These are phyloP conservation scores for Globisporangium ultimum DNA, from an alignment of 352 stramenopile genomes.

Conservation along the genomic window DNA sequence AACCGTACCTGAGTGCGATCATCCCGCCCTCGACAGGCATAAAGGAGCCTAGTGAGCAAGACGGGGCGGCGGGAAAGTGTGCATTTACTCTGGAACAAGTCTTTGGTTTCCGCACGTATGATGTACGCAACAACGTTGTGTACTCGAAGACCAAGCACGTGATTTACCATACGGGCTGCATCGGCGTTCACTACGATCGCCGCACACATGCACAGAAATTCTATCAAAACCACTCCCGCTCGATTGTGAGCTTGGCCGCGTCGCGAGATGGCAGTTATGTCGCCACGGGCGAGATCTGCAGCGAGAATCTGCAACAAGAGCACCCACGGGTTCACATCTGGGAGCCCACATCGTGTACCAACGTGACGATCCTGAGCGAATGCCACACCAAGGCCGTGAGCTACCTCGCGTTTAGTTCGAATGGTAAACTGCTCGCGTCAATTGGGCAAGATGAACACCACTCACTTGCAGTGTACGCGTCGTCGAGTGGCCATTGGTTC, in stretches of 20 bases:
- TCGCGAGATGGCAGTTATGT: slow-evolving; percentile 53
- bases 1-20: slow-evolving; percentile 64
- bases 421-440: slow-evolving; percentile 44
- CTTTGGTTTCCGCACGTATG: slow-evolving; percentile 56
- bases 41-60: slow-evolving; percentile 28
- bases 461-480: slow-evolving; percentile 67
- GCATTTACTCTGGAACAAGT: slow-evolving; percentile 63
- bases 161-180: slow-evolving; percentile 49
- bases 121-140: slow-evolving; percentile 54
- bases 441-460: slow-evolving; percentile 77
- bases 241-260: slow-evolving; percentile 52
- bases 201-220: slow-evolving; percentile 66
- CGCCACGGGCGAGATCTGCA: slow-evolving; percentile 72
- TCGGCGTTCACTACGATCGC: slow-evolving; percentile 73
- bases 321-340: slow-evolving; percentile 69
- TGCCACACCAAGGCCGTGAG: slow-evolving; percentile 71
- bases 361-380: slow-evolving; percentile 42
- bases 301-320: slow-evolving; percentile 47
- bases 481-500: slow-evolving; percentile 51
- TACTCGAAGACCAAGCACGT: slow-evolving; percentile 71
- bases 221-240: slow-evolving; percentile 50
- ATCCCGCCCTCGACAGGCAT: slow-evolving; percentile 40
- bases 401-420: slow-evolving; percentile 54
- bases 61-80: slow-evolving; percentile 31
- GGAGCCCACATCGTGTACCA: slow-evolving; percentile 57